A percentile compares a stretch with the other conserved stretches of the same genome.
Evolutionary conservation across 495 filamentous ascomycete genomes (phyloP).

Genomic region (Xylaria acuta): DNA sequence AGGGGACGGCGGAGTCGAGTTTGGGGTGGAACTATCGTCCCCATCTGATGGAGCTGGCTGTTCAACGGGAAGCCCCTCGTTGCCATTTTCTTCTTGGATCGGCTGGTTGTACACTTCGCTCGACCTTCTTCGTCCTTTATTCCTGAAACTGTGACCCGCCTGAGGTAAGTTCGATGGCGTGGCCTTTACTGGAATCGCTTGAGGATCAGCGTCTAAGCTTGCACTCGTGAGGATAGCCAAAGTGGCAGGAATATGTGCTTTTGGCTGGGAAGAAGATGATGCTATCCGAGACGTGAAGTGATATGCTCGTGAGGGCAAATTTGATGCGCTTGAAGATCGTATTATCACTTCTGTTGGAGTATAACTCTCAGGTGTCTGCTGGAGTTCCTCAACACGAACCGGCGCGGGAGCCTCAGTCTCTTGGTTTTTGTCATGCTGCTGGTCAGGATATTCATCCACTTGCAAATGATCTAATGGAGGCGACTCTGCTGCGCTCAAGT

Average conservation of each 20-base stretch:
- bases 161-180: conserved; percentile 30
- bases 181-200: conserved; percentile 32
- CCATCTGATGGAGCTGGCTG: conserved; percentile 30
- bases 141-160: conserved; percentile 23
- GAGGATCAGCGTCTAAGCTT: conserved; percentile 30
- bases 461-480: conserved; percentile 72
- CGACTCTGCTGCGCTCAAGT: conserved; percentile 76
- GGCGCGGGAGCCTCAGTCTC: conserved; percentile 62
- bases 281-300: conserved; percentile 49
- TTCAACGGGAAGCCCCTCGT: conserved; percentile 30
- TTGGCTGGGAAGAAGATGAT: conserved; percentile 49
- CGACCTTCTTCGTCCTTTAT: conserved; percentile 34
- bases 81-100: conserved; percentile 47
- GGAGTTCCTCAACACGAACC: conserved; percentile 68
- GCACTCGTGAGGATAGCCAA: conserved; percentile 21
- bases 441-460: conserved; percentile 44
- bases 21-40: conserved; percentile 17
- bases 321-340: conserved; percentile 44
- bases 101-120: conserved; percentile 44
- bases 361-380: conserved; percentile 69
- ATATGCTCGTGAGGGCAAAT: conserved; percentile 43
- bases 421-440: conserved; percentile 29
- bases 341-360: conserved; percentile 45
- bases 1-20: conserved; percentile 27
- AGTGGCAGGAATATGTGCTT: conserved; percentile 45